A percentile compares a stretch with the other conserved stretches of the same genome.
Evolutionary conservation across 176 grass and related monocot species (phyloP).

Genomic region (Raddia guianensis): DNA sequence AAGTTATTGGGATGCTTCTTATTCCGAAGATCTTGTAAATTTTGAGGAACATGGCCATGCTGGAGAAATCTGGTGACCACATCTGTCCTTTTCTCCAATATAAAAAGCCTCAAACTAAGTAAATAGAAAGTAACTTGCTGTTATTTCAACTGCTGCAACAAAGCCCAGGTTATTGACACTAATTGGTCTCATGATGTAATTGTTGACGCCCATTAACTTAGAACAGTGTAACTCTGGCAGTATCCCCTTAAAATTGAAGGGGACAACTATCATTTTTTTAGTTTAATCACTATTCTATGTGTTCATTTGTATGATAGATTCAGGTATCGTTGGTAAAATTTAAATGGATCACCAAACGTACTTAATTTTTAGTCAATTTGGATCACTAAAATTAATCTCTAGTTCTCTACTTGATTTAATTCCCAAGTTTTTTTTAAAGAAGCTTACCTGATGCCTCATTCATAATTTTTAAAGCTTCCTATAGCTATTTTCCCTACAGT

Average conservation of each 20-base stretch:
- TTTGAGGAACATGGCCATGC: conserved; percentile 80
- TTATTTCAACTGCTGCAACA: neutral
- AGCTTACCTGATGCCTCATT: conserved; percentile 6
- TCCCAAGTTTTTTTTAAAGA: neutral
- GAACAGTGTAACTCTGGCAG: neutral
- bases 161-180: neutral
- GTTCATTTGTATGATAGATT: neutral
- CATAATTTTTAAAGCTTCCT: neutral
- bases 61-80: conserved; percentile 88
- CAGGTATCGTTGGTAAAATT: neutral
- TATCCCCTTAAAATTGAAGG: neutral
- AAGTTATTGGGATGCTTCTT: conserved; percentile 94
- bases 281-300: neutral
- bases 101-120: neutral
- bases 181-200: neutral
- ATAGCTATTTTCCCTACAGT: neutral
- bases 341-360: neutral
- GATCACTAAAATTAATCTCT: neutral
- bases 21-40: conserved; percentile 94
- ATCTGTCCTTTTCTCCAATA: neutral
- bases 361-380: neutral
- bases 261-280: neutral
- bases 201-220: neutral
- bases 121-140: neutral
- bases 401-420: conserved; percentile 2